Percentiles rank a stretch among this genome's conserved stretches.
phyloP scores from a whole-genome alignment of 2,329 filamentous ascomycete genomes.

The Sporothrix mexicana region DNA sequence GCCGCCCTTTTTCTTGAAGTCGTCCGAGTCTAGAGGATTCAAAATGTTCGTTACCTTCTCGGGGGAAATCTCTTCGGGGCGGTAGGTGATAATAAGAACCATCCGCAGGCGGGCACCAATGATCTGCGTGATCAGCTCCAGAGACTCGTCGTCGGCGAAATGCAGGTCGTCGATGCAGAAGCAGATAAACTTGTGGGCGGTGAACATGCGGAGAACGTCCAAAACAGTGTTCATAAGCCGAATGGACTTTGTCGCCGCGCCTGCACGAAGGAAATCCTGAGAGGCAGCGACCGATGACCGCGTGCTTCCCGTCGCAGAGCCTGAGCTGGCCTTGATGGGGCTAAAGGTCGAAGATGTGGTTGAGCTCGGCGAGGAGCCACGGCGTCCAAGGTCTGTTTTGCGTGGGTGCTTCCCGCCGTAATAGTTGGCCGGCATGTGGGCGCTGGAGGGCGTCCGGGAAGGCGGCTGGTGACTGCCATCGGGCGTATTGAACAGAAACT shows the following conservation, averaged over 20 bases:
- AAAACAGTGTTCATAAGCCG: conserved; percentile 87
- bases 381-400: conserved; percentile 39
- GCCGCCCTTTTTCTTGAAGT: conserved; percentile 52
- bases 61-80: conserved; percentile 67
- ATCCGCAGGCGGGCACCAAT: conserved; percentile 79
- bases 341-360: conserved; percentile 53
- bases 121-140: conserved; percentile 83
- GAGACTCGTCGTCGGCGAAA: conserved; percentile 84
- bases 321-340: conserved; percentile 37
- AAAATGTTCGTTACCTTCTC: conserved; percentile 62
- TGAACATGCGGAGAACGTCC: conserved; percentile 82
- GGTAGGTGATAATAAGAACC: conserved; percentile 79
- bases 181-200: conserved; percentile 83
- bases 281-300: conserved; percentile 57
- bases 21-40: conserved; percentile 58
- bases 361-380: conserved; percentile 47
- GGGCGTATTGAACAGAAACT: conserved; percentile 64
- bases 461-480: conserved; percentile 37
- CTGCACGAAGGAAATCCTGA: conserved; percentile 65
- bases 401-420: conserved; percentile 43
- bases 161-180: conserved; percentile 89
- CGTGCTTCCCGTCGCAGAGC: conserved; percentile 44
- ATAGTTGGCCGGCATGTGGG: conserved; percentile 40
- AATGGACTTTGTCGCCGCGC: conserved; percentile 66
- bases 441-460: conserved; percentile 48